Evolutionary conservation across 129 eudicot species (phyloP).

Genomic region (Rutidosis leptorrhynchoides): DNA sequence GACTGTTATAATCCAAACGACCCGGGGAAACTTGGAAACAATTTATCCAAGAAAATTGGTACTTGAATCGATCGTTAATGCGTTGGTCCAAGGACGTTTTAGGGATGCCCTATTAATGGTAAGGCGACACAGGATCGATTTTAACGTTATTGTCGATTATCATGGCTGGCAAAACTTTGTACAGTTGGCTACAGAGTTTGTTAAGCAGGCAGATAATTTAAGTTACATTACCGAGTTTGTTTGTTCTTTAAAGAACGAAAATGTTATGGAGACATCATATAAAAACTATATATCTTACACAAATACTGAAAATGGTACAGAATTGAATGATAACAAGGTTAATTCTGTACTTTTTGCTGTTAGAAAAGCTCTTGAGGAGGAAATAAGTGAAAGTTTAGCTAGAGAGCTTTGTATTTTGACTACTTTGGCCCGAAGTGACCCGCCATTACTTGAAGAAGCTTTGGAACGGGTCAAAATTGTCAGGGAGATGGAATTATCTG

Average conservation of each 20-base stretch:
- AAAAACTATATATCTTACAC: slow-evolving; percentile 46
- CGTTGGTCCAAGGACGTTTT: slow-evolving; percentile 65
- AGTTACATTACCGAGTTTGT: slow-evolving; percentile 78
- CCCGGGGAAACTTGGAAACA: slow-evolving; percentile 88
- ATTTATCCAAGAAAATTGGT: slow-evolving; percentile 87
- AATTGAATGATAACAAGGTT: slow-evolving; percentile 42
- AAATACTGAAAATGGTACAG: slow-evolving; percentile 34
- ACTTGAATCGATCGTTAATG: slow-evolving; percentile 63
- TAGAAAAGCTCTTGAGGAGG: slow-evolving; percentile 82
- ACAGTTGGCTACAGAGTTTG: slow-evolving; percentile 67
- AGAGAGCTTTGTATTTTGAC: slow-evolving; percentile 97
- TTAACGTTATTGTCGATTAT: slow-evolving; percentile 77
- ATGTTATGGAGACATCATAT: slow-evolving; percentile 72
- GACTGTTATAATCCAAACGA: slow-evolving; percentile 76
- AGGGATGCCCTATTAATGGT: slow-evolving; percentile 81
- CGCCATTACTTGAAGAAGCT: slow-evolving; percentile 92
- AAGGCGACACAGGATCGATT: slow-evolving; percentile 89
- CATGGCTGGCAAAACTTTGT: slow-evolving; percentile 76
- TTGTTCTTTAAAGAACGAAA: slow-evolving; percentile 78
- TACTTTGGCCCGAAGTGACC: slow-evolving; percentile 90
- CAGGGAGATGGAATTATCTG: slow-evolving; percentile 75
- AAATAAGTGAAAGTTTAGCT: slow-evolving; percentile 57
- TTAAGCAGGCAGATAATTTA: slow-evolving; percentile 75
- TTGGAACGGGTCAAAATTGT: slow-evolving; percentile 66
- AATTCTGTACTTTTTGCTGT: slow-evolving; percentile 59